These are phyloP conservation scores for Auriscalpium microsporum DNA, from an alignment of 768 basidiomycete genomes.

Conservation along the genomic window DNA sequence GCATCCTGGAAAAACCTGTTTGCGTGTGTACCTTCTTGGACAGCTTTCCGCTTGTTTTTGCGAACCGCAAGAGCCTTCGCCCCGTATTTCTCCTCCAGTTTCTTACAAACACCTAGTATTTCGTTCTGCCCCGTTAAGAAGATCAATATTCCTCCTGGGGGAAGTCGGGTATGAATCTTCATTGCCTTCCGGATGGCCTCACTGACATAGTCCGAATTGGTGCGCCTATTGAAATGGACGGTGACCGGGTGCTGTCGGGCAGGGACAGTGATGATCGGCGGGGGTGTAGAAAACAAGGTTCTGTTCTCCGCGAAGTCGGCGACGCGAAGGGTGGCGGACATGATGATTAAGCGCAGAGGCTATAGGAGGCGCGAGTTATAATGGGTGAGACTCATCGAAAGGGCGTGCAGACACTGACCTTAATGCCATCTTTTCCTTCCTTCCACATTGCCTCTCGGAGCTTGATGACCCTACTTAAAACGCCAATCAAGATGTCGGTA, in stretches of 20 bases:
- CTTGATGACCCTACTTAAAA: constrained; percentile 87
- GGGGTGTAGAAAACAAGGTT: constrained; percentile 69
- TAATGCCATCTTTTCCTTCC: constrained; percentile 59
- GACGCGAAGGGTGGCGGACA: constrained; percentile 96
- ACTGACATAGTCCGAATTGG: constrained; percentile 77
- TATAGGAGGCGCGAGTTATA: constrained; percentile 18
- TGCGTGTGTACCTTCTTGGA: constrained; percentile 4
- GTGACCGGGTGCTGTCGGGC: constrained; percentile 95
- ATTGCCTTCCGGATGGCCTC: constrained; percentile 85
- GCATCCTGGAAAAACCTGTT: constrained; percentile 5
- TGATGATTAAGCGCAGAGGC: constrained; percentile 91
- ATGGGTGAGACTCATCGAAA: neutral
- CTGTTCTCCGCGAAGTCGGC: constrained; percentile 86
- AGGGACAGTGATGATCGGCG: constrained; percentile 86
- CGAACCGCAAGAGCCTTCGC: constrained; percentile 50
- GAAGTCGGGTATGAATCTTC: constrained; percentile 89
- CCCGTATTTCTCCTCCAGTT: constrained; percentile 73
- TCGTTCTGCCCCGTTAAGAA: constrained; percentile 97
- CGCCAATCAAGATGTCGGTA: constrained; percentile 94
- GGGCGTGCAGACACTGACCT: constrained; percentile 35
- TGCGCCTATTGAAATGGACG: constrained; percentile 84
- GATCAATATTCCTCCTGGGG: constrained; percentile 86
- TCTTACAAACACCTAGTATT: constrained; percentile 77
- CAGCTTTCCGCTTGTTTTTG: constrained; percentile 27
- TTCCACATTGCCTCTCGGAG: constrained; percentile 87